Base-by-base conservation (phyloP, 108 stramenopile genomes). In the Parietichytrium sp. region DNA sequence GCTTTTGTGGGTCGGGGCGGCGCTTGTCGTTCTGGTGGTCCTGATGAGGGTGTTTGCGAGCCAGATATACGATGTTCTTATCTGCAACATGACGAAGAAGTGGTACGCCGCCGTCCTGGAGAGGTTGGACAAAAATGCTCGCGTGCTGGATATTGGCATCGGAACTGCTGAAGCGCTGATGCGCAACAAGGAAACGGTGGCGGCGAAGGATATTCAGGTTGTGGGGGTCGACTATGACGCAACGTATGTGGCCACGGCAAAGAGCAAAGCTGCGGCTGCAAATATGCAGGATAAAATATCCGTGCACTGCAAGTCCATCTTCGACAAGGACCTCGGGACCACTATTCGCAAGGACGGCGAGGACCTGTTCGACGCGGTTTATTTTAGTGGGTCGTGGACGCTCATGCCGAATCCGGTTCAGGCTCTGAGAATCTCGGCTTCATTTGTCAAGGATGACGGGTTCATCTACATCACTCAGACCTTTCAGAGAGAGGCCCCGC, bases 391-490 rank as follows among this genome's bases (percentile, higher is more conserved):
- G 13, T 91, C 90, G 0, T 87, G 91, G 79, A 84, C 89, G 26
- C 87, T 92, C 42, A 81, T 92, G 16, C 92, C 92, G 10, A 89
- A 91, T 84, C 89, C 89, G 13, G 72, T 80, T 36, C 79, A 61
- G 23, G 92, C 92, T 50, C 81, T 92, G 61, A 79, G 51, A 7
- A 50, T 52, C 2, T 79, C 31, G 18, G 83, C 79, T 3, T 13
- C 25, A n/a, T 85, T 88, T 20, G 25, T 83, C 3, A 52, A 52
- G 49, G 55, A 77, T 20, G 83, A 53, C 33, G 89, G 88, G 27
- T 49, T 49, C 25, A 83, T 92, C 25, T 91, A 87, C 81, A 87
- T 92, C 48, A 92, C 92, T 8, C 92, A 92, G 77, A 92, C 92
- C 27, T 92, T 88, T 83, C 92, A 92, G 81, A 49, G 85, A 23